Evolutionary conservation across 805 yeast genomes (phyloP).

Genomic region (Wickerhamiella parazyma): DNA sequence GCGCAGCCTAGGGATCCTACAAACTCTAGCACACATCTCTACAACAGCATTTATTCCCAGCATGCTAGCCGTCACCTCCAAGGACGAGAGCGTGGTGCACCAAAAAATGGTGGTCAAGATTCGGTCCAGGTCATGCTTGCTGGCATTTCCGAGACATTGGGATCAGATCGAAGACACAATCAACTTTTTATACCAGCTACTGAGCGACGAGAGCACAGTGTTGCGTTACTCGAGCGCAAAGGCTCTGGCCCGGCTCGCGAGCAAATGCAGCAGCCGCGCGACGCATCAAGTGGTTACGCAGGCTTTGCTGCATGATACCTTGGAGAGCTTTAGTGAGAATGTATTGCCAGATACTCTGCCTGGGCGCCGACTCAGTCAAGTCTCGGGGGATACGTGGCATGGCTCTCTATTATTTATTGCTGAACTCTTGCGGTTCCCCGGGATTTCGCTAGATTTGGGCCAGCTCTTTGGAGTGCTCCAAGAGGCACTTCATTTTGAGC

Average conservation of each 20-base stretch:
- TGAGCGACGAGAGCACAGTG: constrained; percentile 6
- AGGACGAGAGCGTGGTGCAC: constrained; percentile 10
- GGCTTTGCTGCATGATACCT: constrained; percentile 25
- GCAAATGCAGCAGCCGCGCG: constrained; percentile 19
- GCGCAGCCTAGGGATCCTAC: neutral
- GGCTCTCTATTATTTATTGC: constrained; percentile 48
- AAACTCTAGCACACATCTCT: neutral
- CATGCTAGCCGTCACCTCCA: neutral
- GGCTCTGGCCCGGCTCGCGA: constrained; percentile 40
- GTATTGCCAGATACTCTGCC: constrained; percentile 1
- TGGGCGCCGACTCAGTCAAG: constrained; percentile 20
- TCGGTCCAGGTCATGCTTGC: neutral
- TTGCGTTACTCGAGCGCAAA: constrained; percentile 34
- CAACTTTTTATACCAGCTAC: constrained; percentile 4
- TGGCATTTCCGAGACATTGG: neutral
- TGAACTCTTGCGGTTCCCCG: constrained; percentile 27
- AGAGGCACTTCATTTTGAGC: constrained; percentile 42
- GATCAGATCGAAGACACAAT: constrained; percentile 2
- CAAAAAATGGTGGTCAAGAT: neutral
- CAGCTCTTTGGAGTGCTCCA: constrained; percentile 12
- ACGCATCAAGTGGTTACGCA: constrained; percentile 21
- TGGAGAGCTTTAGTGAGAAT: constrained; percentile 18
- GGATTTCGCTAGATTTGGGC: neutral
- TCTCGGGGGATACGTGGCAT: constrained; percentile 38
- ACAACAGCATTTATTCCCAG: neutral